Percentiles rank a stretch among this genome's conserved stretches.
Conservation (phyloP, 2,329 filamentous ascomycete genomes). For the Cryoendolithus antarcticus region DNA sequence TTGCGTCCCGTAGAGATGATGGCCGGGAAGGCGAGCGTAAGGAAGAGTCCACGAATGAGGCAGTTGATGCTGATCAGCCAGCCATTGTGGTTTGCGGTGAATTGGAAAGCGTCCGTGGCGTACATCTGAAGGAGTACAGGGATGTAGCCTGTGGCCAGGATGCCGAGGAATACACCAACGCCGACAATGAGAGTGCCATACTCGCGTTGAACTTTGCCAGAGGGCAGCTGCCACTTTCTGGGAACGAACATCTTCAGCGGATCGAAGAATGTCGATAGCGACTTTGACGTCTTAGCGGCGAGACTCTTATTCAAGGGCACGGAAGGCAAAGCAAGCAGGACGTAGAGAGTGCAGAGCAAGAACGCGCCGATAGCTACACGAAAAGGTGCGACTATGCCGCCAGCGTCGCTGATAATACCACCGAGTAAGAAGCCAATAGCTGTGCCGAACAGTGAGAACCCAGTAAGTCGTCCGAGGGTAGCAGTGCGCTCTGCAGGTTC, state of each 20-base stretch:
- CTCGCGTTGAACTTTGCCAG: slow-evolving; percentile 42
- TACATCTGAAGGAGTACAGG: slow-evolving; percentile 44
- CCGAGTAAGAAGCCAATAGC: slow-evolving; percentile 53
- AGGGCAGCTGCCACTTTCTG: slow-evolving; percentile 38
- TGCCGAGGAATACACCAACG: slow-evolving; percentile 53
- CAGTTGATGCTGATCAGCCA: slow-evolving; percentile 35
- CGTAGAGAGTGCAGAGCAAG: slow-evolving; percentile 29
- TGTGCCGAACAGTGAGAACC: slow-evolving; percentile 54
- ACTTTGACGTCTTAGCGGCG: slow-evolving; percentile 20
- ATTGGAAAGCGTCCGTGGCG: slow-evolving; percentile 32
- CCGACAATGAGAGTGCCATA: slow-evolving; percentile 54
- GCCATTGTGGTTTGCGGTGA: slow-evolving; percentile 34
- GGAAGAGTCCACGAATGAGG: slow-evolving; percentile 31
- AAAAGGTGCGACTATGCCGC: slow-evolving; percentile 54
- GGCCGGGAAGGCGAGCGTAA: slow-evolving; percentile 32
- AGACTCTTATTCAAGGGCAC: slow-evolving; percentile 35
- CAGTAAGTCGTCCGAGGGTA: slow-evolving; percentile 53
- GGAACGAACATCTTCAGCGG: slow-evolving; percentile 51
- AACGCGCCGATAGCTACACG: slow-evolving; percentile 49
- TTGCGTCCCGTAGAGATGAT: slow-evolving; percentile 31
- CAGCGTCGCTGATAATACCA: slow-evolving; percentile 51
- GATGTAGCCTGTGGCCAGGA: slow-evolving; percentile 58
- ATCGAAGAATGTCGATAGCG: slow-evolving; percentile 46
- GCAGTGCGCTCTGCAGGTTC: slow-evolving; percentile 48
- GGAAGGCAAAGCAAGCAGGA: slow-evolving; percentile 32